Base-by-base conservation (phyloP, 1,284 basidiomycete genomes). In the Sporisorium scitamineum region DNA sequence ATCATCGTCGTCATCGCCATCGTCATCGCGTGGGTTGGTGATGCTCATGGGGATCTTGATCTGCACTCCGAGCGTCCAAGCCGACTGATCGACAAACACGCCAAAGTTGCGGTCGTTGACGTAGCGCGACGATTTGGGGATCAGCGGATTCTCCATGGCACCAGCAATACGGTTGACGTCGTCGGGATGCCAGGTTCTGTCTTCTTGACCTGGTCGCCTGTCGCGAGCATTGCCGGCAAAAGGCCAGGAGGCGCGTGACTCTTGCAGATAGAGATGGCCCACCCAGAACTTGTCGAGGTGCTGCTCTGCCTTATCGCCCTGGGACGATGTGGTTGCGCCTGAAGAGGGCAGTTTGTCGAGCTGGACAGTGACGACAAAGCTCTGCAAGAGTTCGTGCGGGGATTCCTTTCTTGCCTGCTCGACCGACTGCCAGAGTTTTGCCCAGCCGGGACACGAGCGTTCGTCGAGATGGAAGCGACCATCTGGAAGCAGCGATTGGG, bases 161-260 rank as follows among this genome's bases (percentile, higher is more conserved):
- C 76, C 79, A 18, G 64, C 64, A n/a, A 82, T 68, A 8, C 79
- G 63, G n/a, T 79, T 76, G 34, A 73, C 67, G 20, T 77, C 64
- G 13, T 63, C 29, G 11, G 60, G 56, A 52, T 72, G 68, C 74
- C 76, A 75, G 4, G 66, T 69, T 8, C 61, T n/a, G n/a, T 76
- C 71, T 14, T 77, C 51, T 9, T 58, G 72, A 31, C 68, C 69
- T 0, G 63, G 66, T 6, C 61, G 37, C 0, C 61, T 34, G 22
- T 66, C 67, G 3, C 72, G 56, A 13, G 64, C 68, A 27, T 76
- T 76, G 16, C 69, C 75, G 6, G 75, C 75, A 8, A 82, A 62
- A 5, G 80, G 80, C 80, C 80, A 82, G 2, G 55, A 67, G 0
- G 77, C 77, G 3, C 80, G 71, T 16, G 60, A 57, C 26, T 72